These are phyloP conservation scores for Kluyveromyces wickerhamii DNA, from an alignment of 805 yeast genomes.

Conservation along the genomic window DNA sequence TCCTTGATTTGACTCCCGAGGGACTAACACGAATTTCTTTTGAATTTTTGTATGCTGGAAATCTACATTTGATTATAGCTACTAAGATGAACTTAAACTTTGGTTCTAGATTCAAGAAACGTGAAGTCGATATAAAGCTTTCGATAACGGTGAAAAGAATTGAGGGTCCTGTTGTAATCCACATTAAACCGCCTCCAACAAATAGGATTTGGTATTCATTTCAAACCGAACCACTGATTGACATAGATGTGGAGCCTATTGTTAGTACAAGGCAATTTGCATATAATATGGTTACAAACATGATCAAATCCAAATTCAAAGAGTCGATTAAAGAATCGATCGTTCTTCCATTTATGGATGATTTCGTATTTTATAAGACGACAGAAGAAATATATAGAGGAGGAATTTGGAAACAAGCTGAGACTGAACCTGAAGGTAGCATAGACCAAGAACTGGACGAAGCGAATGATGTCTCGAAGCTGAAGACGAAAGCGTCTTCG, in stretches of 20 bases:
- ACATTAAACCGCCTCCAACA: slow-evolving; percentile 85
- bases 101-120: slow-evolving; percentile 64
- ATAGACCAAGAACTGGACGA: too few species aligned
- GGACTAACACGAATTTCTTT: slow-evolving; percentile 62
- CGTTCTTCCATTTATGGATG: slow-evolving; percentile 87
- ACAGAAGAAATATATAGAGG: slow-evolving; percentile 71
- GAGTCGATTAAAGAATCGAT: slow-evolving; percentile 74
- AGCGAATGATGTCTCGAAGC: too few species aligned
- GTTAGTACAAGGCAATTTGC: slow-evolving; percentile 78
- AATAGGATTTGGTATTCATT: slow-evolving; percentile 88
- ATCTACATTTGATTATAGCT: slow-evolving; percentile 65
- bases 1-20: slow-evolving; percentile 66
- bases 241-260: slow-evolving; percentile 78
- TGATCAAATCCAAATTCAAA: slow-evolving; percentile 67
- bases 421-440: too few species aligned
- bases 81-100: slow-evolving; percentile 72
- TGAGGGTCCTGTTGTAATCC: slow-evolving; percentile 63
- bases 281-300: slow-evolving; percentile 69
- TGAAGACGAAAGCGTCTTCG: too few species aligned
- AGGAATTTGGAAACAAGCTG: slow-evolving; percentile 95
- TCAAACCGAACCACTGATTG: slow-evolving; percentile 67
- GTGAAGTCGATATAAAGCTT: slow-evolving; percentile 69
- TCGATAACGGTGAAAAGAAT: slow-evolving; percentile 59
- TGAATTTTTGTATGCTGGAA: slow-evolving; percentile 65
- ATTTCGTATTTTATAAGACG: slow-evolving; percentile 63